Conservation (phyloP, 768 basidiomycete species). For the Tricholoma saponaceum region DNA sequence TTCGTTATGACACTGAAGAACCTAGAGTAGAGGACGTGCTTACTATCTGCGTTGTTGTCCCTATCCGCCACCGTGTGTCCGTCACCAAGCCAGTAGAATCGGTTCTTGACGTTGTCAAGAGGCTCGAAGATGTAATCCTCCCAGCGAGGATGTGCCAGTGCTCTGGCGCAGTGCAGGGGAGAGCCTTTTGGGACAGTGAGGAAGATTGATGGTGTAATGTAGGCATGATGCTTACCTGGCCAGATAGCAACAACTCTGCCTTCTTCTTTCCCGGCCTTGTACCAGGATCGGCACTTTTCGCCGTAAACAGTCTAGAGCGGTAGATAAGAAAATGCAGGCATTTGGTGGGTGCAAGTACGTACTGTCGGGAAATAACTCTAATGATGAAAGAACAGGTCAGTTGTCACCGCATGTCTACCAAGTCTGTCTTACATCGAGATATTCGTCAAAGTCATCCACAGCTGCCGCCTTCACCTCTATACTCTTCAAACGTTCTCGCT, state of each 20-base stretch:
- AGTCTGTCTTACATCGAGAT: slow-evolving; percentile 41
- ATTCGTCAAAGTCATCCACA: slow-evolving; percentile 57
- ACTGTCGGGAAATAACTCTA: slow-evolving; percentile 49
- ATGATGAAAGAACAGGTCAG: slow-evolving; percentile 4
- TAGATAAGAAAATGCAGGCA: background rate
- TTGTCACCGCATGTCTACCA: background rate
- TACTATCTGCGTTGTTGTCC: slow-evolving; percentile 26
- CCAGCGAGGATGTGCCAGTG: slow-evolving; percentile 55
- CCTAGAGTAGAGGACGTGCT: slow-evolving; percentile 8
- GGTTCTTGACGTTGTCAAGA: slow-evolving; percentile 38
- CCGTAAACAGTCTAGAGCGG: slow-evolving; percentile 49
- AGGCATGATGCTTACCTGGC: slow-evolving; percentile 42
- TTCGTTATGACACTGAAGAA: background rate
- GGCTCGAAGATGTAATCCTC: slow-evolving; percentile 57
- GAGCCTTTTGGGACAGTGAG: slow-evolving; percentile 35
- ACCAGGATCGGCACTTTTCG: slow-evolving; percentile 60
- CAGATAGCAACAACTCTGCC: slow-evolving; percentile 55
- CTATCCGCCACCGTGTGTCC: slow-evolving; percentile 54
- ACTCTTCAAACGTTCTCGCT: slow-evolving; percentile 57
- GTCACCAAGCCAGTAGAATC: slow-evolving; percentile 58
- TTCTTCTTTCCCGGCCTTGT: slow-evolving; percentile 56
- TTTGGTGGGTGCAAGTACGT: background rate
- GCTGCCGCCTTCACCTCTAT: slow-evolving; percentile 59
- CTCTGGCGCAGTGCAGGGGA: slow-evolving; percentile 43
- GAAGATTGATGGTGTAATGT: background rate